Evolutionary conservation across 1,284 basidiomycete species (phyloP), one percentile per base, ranked within the genome.

Genomic region (Irpex rosettiformis): DNA sequence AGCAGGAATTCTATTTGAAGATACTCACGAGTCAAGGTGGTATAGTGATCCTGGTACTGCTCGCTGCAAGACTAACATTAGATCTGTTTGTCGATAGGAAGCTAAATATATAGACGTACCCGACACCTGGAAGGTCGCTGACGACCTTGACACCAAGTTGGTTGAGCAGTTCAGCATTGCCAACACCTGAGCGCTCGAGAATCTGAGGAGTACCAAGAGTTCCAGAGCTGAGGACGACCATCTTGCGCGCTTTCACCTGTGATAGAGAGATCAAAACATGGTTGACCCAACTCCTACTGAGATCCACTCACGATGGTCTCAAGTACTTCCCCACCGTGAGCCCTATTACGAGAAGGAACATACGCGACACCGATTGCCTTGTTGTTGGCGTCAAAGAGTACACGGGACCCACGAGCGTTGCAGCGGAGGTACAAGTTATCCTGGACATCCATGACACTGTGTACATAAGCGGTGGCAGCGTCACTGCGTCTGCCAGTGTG

Each of bases 41-140:
- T 88, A 69, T 88, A 88, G 67, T 89, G 87, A 65, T 88, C 87
- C 69, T 88, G 84, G 69, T 88, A 89, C 70, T 88, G 74, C 70
- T 88, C 85, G 30, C 85, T 84, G 58, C 8, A 45, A 45, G 43
- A 45, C 7, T 7, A 11, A 22, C 18, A 18, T 45, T 8, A 45
- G 43, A 45, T 45, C 16, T 18, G n/a, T n/a, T n/a, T n/a, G n/a
- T n/a, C n/a, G n/a, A n/a, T n/a, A 45, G 43, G 2, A 45, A 18
- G 29, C 24, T 29, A 18, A 51, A 49, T 3, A 18, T 16, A 27
- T 48, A 47, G 18, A 71, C 83, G 40, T 69, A 84, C 83, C 85
- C 86, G 58, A 89, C 87, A 53, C 87, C 85, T 16, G 86, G 85
- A 58, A 89, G 77, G 65, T 89, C 85, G 64, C 83, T 84, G 61